A percentile compares a stretch with the other conserved stretches of the same genome.
Conservation (phyloP, 2,329 filamentous ascomycete genomes). For the Venturia aucupariae region DNA sequence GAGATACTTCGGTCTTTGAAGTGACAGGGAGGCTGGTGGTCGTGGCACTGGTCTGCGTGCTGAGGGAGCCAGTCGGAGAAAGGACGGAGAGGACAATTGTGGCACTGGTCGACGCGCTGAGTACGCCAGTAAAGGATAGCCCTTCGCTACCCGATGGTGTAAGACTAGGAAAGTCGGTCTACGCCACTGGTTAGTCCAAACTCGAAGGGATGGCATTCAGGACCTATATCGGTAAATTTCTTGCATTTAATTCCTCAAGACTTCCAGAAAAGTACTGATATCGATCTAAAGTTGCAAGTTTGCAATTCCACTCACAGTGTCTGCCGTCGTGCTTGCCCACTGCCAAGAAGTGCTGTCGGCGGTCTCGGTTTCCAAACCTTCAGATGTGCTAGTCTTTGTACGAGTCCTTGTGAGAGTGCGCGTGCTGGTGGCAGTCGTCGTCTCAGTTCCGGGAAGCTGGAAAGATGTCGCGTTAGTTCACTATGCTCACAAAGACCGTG, state of each 20-base stretch:
- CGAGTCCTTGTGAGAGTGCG: not conserved
- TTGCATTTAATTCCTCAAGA: no score
- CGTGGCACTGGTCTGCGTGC: no score
- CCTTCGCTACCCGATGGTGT: not conserved
- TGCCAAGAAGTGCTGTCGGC: slow-evolving; percentile 2
- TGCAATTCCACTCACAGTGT: not conserved
- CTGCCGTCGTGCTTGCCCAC: not conserved
- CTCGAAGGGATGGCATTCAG: not conserved
- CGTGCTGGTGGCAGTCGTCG: not conserved
- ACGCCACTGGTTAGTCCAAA: not conserved
- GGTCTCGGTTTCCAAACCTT: not conserved
- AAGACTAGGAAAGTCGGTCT: not conserved
- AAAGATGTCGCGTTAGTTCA: not conserved
- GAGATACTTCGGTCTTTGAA: not conserved
- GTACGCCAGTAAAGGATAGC: not conserved
- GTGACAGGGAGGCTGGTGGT: not conserved
- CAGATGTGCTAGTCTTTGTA: not conserved
- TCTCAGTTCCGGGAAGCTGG: not conserved
- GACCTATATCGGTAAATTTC: no score
- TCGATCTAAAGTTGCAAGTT: not conserved
- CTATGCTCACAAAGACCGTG: not conserved
- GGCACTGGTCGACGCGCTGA: not conserved
- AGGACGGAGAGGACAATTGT: not conserved
- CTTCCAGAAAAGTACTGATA: no score
- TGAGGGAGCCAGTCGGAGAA: not conserved